These are phyloP conservation scores for Scheffersomyces illinoinensis DNA, from an alignment of 1,139 yeast genomes.

Conservation along the genomic window DNA sequence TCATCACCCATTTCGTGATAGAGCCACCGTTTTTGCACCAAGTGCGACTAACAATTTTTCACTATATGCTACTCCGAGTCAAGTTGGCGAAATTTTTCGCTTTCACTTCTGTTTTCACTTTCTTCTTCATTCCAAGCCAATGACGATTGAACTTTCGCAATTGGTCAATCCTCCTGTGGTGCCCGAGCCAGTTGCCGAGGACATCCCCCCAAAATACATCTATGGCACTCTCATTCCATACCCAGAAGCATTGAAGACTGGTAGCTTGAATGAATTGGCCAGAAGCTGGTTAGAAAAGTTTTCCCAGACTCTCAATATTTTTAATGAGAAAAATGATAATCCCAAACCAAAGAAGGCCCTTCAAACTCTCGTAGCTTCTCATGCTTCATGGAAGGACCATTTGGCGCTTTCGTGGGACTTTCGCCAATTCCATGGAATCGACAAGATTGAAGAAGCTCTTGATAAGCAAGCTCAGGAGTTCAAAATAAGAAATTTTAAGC, in stretches of 20 bases:
- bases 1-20: neutral
- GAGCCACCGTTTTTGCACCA: neutral
- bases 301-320: neutral
- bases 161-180: neutral
- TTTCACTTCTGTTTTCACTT: too few species aligned
- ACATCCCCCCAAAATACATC: neutral
- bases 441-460: slow-evolving; percentile 18
- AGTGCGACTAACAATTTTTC: neutral
- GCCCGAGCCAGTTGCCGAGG: neutral
- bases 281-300: neutral
- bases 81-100: neutral
- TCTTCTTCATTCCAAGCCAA: neutral
- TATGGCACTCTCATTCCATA: neutral
- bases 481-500: slow-evolving; percentile 19
- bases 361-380: slow-evolving; percentile 21
- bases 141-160: neutral
- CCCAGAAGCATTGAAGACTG: neutral
- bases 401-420: slow-evolving; percentile 29
- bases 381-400: slow-evolving; percentile 39
- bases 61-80: neutral
- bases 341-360: slow-evolving; percentile 1
- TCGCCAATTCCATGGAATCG: slow-evolving; percentile 29
- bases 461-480: slow-evolving; percentile 13
- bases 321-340: neutral
- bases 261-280: neutral